These are phyloP conservation scores for Ceratobasidium sp. DNA, from an alignment of 1,284 basidiomycete species.

Conservation along the genomic window DNA sequence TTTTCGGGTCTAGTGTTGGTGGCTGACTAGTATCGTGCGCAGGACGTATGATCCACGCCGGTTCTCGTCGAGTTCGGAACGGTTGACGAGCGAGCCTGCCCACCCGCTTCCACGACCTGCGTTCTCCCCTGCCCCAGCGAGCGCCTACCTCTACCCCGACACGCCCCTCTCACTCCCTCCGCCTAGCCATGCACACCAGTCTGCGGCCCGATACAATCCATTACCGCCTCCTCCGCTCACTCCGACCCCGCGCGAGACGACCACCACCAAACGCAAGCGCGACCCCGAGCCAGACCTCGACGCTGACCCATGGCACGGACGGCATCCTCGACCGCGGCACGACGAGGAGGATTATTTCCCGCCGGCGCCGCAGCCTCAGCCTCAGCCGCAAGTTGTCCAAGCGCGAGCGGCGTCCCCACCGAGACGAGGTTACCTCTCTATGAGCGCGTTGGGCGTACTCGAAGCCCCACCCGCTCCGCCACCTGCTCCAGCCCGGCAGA, in stretches of 20 bases:
- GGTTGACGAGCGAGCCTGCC: conserved; percentile 12
- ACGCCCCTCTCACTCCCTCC: background rate
- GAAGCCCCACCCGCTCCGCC: background rate
- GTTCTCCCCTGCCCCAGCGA: conserved; percentile 17
- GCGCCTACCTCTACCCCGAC: conserved; percentile 20
- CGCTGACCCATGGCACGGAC: too few species aligned
- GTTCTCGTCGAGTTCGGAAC: background rate
- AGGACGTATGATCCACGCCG: background rate
- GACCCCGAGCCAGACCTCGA: too few species aligned
- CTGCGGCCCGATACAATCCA: background rate
- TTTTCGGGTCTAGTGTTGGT: background rate
- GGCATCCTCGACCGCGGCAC: too few species aligned
- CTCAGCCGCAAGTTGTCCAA: too few species aligned
- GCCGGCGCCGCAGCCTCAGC: too few species aligned
- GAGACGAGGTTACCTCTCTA: conserved; percentile 26
- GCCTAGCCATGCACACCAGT: background rate
- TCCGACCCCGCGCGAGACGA: too few species aligned
- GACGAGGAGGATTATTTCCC: too few species aligned
- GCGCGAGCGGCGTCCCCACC: too few species aligned
- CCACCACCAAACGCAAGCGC: too few species aligned
- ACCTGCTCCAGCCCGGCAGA: too few species aligned
- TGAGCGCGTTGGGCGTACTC: conserved; percentile 36
- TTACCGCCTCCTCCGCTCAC: too few species aligned
- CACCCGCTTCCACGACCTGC: conserved; percentile 4
- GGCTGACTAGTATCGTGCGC: too few species aligned